Evolutionary conservation across 73 alveolate genomes (phyloP).

Genomic region (Tetrahymena elliotti): DNA sequence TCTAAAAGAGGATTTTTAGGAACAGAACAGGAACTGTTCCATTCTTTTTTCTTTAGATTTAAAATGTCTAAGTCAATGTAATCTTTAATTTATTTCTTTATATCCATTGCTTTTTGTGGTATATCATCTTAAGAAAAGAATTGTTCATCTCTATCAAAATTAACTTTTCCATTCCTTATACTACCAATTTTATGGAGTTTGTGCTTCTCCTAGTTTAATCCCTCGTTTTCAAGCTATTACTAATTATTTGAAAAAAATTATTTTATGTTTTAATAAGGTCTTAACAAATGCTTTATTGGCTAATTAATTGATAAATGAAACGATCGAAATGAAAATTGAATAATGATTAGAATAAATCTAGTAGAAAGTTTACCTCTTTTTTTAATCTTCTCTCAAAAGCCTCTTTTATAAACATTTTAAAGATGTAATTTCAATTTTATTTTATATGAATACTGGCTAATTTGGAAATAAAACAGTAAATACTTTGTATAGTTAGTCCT

Average conservation of each 20-base stretch:
- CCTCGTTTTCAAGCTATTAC: conserved; percentile 19
- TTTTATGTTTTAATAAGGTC: background rate
- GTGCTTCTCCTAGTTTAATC: conserved; percentile 1
- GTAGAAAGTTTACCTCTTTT: background rate
- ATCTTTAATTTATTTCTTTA: conserved; percentile 15
- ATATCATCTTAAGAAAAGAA: conserved; percentile 40
- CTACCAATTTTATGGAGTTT: conserved; percentile 41
- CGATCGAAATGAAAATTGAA: background rate
- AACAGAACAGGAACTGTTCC: conserved; percentile 38
- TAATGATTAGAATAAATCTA: background rate
- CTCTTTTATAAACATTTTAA: conserved; percentile 36
- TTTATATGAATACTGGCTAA: no score
- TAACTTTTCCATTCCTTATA: conserved; percentile 16
- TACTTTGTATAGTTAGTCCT: no score
- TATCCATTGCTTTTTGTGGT: conserved; percentile 8
- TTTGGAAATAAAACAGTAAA: no score
- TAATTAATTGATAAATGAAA: background rate
- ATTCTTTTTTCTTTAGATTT: conserved; percentile 34
- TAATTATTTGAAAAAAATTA: background rate
- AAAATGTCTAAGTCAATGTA: conserved; percentile 37
- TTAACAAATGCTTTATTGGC: background rate
- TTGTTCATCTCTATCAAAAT: conserved; percentile 40
- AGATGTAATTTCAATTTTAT: background rate
- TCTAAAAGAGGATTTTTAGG: conserved; percentile 42
- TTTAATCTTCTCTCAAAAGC: conserved; percentile 33